Evolutionary conservation across 2,329 filamentous ascomycete genomes (phyloP), one percentile per base, ranked within the genome.

Genomic region (Talaromyces albobiverticillius): DNA sequence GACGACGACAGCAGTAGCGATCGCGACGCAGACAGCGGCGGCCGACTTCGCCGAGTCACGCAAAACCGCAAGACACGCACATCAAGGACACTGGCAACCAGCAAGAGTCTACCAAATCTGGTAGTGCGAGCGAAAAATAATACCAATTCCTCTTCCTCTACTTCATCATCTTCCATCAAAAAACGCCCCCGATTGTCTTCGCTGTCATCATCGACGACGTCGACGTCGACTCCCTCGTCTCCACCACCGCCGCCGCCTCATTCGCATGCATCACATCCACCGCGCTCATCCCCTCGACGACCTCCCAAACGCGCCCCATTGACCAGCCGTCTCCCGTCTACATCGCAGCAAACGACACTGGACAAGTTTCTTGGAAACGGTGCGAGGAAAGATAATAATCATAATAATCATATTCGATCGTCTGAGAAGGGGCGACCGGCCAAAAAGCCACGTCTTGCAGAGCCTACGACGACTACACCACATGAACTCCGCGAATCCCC

Each of bases 401-500:
- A 10, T 23, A 42, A 42, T 31, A 25, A 46, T 1, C 23, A 40
- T 22, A 29, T 23, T 38, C 29, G 7, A 13, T n/a, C 45, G n/a
- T 25, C 38, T 31, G 46, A 46, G 13, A 38, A 36, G 14, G 47
- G 42, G 31, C 43, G 47, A 10, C 53, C 53, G 25, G 43, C 48
- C 13, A 55, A 55, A n/a, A 55, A 51, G n/a, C 31, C 53, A 14
- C 53, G 53, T 36, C 41, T 38, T 31, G 42, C 25, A 29, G 47
- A 50, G 20, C 11, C 36, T 41, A 23, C 36, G 25, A 36, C 34
- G 14, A n/a, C 47, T 3, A 42, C 10, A 47, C 29, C 29, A 18
- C 31, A 25, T 22, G 22, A 40, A 42, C 32, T 22, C 16, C 26
- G 31, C 51, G 62, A 68, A 51, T 64, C 62, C 9, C 65, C 64